Conservation (phyloP, 176 grass and related monocot species). For the Avena sativa region DNA sequence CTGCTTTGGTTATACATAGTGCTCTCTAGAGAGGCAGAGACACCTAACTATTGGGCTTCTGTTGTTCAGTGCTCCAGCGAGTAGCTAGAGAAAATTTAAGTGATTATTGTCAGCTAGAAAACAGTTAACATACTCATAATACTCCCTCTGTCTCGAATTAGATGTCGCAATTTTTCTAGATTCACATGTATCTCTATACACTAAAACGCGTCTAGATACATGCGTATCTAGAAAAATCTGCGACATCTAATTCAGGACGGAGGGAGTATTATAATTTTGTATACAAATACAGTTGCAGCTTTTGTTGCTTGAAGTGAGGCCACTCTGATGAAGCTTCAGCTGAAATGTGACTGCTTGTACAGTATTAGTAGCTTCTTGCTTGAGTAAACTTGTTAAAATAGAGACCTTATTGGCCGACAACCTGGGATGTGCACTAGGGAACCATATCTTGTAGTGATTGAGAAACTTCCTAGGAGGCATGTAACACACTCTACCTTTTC, state of each 20-base stretch:
- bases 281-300: constrained; percentile 22
- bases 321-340: not conserved
- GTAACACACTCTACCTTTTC: too few species aligned
- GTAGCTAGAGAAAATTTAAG: constrained; percentile 18
- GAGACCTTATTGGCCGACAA: not conserved
- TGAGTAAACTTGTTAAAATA: constrained; percentile 3
- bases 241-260: too few species aligned
- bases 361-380: constrained; percentile 26
- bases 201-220: too few species aligned
- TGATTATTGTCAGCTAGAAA: constrained; percentile 2
- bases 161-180: too few species aligned
- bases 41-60: not conserved
- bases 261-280: constrained; percentile 7
- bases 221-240: too few species aligned
- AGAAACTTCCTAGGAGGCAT: too few species aligned
- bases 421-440: too few species aligned
- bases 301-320: constrained; percentile 5
- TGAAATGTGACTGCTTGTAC: not conserved
- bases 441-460: too few species aligned
- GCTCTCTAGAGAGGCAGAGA: constrained; percentile 1
- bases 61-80: not conserved
- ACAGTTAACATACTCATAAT: not conserved
- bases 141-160: too few species aligned
- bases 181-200: too few species aligned
- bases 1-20: constrained; percentile 25